These are phyloP conservation scores for Calonectria henricotiae DNA, from an alignment of 2,329 filamentous ascomycete genomes.

Conservation along the genomic window DNA sequence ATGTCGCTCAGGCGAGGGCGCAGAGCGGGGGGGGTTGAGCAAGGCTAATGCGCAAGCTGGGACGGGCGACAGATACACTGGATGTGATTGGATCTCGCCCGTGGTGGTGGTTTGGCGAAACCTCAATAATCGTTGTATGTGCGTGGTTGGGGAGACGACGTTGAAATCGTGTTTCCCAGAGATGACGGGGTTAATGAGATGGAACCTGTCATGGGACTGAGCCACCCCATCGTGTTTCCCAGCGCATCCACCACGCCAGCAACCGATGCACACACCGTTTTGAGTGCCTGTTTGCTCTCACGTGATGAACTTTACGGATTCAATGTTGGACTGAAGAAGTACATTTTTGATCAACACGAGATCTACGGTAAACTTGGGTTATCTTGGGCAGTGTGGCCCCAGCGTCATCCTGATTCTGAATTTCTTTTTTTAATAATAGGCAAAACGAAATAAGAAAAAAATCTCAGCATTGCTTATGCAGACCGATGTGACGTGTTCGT, in stretches of 20 bases:
- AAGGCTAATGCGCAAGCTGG: background rate
- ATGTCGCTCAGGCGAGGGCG: conserved; percentile 25
- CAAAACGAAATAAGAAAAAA: background rate
- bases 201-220: conserved; percentile 12
- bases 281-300: conserved; percentile 7
- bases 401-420: background rate
- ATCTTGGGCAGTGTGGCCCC: background rate
- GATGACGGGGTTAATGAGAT: background rate
- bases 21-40: conserved; percentile 1
- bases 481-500: conserved; percentile 20
- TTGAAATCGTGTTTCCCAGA: conserved; percentile 9
- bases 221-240: conserved; percentile 10
- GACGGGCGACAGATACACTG: background rate
- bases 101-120: conserved; percentile 1
- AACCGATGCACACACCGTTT: background rate
- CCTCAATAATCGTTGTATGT: background rate
- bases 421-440: background rate
- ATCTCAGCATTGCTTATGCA: conserved; percentile 20
- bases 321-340: background rate
- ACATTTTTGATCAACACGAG: conserved; percentile 3
- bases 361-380: background rate
- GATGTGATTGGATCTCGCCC: conserved; percentile 14
- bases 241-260: conserved; percentile 5
- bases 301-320: background rate
- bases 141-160: background rate